These are phyloP conservation scores for Diaporthe citriasiana DNA, from an alignment of 2,329 filamentous ascomycete genomes.

Conservation along the genomic window DNA sequence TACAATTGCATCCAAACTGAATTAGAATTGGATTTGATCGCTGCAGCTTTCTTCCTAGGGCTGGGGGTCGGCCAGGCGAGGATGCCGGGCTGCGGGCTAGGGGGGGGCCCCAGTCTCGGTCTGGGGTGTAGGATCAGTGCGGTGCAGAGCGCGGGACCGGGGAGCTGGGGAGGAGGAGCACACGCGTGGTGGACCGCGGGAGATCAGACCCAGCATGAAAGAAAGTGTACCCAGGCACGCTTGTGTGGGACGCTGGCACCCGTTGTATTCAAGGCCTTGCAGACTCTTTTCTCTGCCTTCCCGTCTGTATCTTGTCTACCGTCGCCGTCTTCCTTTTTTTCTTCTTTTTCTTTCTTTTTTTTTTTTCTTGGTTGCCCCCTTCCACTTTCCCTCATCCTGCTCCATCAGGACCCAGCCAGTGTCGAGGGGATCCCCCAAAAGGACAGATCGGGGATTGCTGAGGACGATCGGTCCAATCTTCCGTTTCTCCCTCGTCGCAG, in stretches of 20 bases:
- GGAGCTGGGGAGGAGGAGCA: background rate
- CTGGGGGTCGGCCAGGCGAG: background rate
- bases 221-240: background rate
- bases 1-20: conserved; percentile 4
- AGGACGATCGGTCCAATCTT: conserved; percentile 34
- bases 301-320: no score
- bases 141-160: conserved; percentile 9
- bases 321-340: background rate
- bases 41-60: background rate
- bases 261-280: background rate
- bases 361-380: no score
- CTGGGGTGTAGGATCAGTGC: conserved; percentile 8
- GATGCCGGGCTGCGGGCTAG: background rate
- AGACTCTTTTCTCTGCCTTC: background rate
- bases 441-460: conserved; percentile 38
- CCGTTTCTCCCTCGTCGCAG: conserved; percentile 16
- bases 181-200: background rate
- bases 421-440: background rate
- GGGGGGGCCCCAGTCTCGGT: background rate
- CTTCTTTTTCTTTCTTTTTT: background rate
- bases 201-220: conserved; percentile 28
- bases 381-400: background rate
- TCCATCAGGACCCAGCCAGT: background rate
- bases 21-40: conserved; percentile 26
- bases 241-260: background rate